phyloP scores from a whole-genome alignment of 2,329 filamentous ascomycete genomes.

The Microcyclospora pomicola region DNA sequence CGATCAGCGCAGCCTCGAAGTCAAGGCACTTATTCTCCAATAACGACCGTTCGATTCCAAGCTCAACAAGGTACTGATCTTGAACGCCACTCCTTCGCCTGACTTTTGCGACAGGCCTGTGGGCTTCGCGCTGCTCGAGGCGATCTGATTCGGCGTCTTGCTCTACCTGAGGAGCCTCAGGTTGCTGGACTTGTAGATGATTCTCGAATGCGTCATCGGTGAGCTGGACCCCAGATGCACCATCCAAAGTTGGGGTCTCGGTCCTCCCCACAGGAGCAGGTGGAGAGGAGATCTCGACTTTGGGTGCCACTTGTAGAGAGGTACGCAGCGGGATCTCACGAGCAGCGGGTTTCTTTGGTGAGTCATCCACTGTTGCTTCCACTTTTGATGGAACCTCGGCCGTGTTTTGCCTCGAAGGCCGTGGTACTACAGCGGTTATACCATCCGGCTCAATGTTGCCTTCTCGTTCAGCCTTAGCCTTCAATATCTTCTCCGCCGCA shows the following conservation, averaged over 20 bases:
- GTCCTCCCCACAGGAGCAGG: constrained; percentile 11
- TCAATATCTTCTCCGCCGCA: constrained; percentile 59
- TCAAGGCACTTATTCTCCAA: constrained; percentile 64
- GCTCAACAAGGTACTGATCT: constrained; percentile 58
- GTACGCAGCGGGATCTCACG: not conserved
- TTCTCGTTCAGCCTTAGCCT: constrained; percentile 41
- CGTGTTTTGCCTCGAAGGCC: constrained; percentile 37
- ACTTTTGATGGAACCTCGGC: constrained; percentile 1
- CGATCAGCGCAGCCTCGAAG: constrained; percentile 68
- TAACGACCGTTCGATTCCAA: constrained; percentile 66
- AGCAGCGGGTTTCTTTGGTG: constrained; percentile 6
- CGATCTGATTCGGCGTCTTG: constrained; percentile 7
- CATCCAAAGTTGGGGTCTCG: constrained; percentile 1
- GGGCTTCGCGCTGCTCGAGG: constrained; percentile 14
- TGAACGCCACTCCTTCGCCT: constrained; percentile 59
- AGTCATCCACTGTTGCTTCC: not conserved
- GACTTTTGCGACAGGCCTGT: constrained; percentile 17
- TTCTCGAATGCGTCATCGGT: constrained; percentile 14
- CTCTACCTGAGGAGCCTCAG: constrained; percentile 2
- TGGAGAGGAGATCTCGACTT: constrained; percentile 14
- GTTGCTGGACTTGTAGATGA: constrained; percentile 4
- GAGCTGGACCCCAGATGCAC: constrained; percentile 11
- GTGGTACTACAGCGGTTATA: constrained; percentile 76
- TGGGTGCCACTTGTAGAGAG: constrained; percentile 1
- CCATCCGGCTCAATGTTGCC: constrained; percentile 52